Evolutionary conservation across 139 green algal genomes (phyloP), one percentile per base, ranked within the genome.

Genomic region (Auxenochlorella pyrenoidosa): DNA sequence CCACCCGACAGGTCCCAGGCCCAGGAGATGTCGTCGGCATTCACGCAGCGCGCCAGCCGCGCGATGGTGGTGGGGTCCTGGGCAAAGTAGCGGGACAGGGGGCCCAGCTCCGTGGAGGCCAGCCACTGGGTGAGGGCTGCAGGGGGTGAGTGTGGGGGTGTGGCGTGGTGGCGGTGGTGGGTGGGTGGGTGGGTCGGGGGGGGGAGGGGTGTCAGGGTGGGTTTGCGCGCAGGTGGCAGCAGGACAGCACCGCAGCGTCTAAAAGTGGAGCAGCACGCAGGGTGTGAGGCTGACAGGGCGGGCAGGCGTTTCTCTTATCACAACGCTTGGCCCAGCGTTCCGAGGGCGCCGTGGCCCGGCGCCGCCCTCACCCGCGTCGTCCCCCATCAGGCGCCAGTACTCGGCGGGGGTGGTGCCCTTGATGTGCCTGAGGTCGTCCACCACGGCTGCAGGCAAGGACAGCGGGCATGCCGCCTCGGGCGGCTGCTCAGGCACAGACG

Each of bases 91-190:
- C 19, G 15, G 18, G 21, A 38, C 43, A 91, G 81, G 2, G 78
- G 47, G 6, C 76, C 88, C 34, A 91, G 47, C n/a, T 38, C 44
- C 30, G 75, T 87, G 40, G 13, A 21, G 0, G 65, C 0, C 26
- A 91, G 43, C n/a, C 79, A 84, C 10, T 54, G 24, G 16, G 36
- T 79, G 19, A 91, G 54, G 75, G 77, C 75, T 85, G 80, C 80
- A 72, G 32, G 22, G 34, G 47, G 47, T 18, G 47, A 54, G 47
- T 6, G 47, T 10, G 10, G 47, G 47, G 8, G 10, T 54, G 47
- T 10, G 6, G 47, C 10, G 47, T 6, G 47, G 47, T 18, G 47
- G 47, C 47, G 6, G 47, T 54, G 6, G n/a, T n/a, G n/a, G n/a
- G n/a, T n/a, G n/a, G n/a, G n/a, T n/a, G n/a, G n/a, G n/a, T n/a